phyloP scores from a whole-genome alignment of 2,329 filamentous ascomycete genomes.

The Colletotrichum eleusines region DNA sequence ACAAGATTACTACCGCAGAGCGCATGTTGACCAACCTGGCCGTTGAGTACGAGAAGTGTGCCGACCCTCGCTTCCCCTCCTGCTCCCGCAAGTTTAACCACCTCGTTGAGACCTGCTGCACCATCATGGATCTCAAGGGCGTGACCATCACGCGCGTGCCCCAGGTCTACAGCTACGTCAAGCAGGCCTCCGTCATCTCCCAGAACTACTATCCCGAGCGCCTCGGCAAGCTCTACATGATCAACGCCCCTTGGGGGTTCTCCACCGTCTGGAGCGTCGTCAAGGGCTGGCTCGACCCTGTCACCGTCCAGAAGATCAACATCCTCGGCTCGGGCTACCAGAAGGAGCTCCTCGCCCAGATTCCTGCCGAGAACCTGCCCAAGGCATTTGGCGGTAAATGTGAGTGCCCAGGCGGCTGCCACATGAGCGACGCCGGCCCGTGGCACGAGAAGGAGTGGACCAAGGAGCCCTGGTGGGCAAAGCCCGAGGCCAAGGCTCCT shows the following conservation, averaged over 20 bases:
- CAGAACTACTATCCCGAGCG: slow-evolving; percentile 99
- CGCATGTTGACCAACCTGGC: slow-evolving; percentile 98
- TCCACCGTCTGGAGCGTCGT: slow-evolving; percentile 85
- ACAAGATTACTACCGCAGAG: slow-evolving; percentile 91
- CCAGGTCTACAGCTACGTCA: slow-evolving; percentile 90
- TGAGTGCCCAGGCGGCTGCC: slow-evolving; percentile 84
- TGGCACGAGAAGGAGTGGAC: slow-evolving; percentile 82
- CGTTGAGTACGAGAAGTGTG: slow-evolving; percentile 96
- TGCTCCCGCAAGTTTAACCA: slow-evolving; percentile 92
- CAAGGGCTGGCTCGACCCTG: slow-evolving; percentile 95
- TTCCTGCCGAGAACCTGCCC: slow-evolving; percentile 91
- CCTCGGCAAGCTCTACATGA: slow-evolving; percentile 93
- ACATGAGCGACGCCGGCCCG: slow-evolving; percentile 88
- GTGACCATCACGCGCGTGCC: slow-evolving; percentile 85
- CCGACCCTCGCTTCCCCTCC: slow-evolving; percentile 92
- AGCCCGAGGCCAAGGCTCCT: slow-evolving; percentile 55
- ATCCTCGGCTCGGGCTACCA: slow-evolving; percentile 86
- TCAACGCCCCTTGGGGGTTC: slow-evolving; percentile 98
- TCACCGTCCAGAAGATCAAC: slow-evolving; percentile 96
- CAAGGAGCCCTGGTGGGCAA: slow-evolving; percentile 74
- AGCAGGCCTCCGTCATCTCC: slow-evolving; percentile 86
- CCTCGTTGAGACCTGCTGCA: slow-evolving; percentile 97
- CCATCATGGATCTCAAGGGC: slow-evolving; percentile 97
- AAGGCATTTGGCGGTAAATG: slow-evolving; percentile 87
- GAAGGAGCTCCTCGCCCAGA: slow-evolving; percentile 84